Conservation (phyloP, 1,284 basidiomycete genomes). For the Baeospora myosura region DNA sequence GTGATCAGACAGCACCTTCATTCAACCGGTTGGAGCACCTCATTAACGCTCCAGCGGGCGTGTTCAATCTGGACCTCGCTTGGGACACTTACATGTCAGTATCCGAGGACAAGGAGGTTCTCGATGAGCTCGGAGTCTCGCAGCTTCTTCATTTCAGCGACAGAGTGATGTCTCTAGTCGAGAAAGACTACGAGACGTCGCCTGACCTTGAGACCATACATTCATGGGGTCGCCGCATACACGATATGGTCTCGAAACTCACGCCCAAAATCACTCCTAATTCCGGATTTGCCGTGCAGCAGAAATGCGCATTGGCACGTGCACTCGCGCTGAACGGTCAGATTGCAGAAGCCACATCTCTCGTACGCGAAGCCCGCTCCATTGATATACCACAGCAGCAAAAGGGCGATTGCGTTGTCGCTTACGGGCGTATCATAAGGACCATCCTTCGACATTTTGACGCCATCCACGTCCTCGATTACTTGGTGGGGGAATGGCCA, state of each 20-base stretch:
- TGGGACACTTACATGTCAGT: constrained; percentile 29
- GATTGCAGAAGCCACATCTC: constrained; percentile 24
- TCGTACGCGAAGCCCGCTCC: constrained; percentile 19
- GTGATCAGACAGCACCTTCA: neutral
- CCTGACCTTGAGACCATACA: constrained; percentile 21
- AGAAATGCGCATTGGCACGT: constrained; percentile 27
- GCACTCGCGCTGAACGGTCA: constrained; percentile 29
- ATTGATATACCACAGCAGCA: constrained; percentile 14
- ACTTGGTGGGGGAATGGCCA: constrained; percentile 37
- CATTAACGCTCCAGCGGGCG: constrained; percentile 1
- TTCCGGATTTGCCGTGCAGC: constrained; percentile 15
- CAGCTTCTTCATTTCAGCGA: constrained; percentile 28
- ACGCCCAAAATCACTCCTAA: constrained; percentile 11
- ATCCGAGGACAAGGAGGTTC: constrained; percentile 12
- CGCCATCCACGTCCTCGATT: constrained; percentile 33
- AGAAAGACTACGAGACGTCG: constrained; percentile 18
- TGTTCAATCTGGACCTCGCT: constrained; percentile 29
- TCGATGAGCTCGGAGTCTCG: constrained; percentile 13
- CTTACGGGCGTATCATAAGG: constrained; percentile 35
- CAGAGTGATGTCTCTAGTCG: constrained; percentile 21
- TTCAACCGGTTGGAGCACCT: neutral
- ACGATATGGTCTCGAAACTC: constrained; percentile 26
- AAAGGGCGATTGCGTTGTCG: constrained; percentile 20
- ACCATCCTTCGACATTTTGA: constrained; percentile 30
- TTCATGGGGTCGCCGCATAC: constrained; percentile 32